Base-by-base conservation (phyloP, 257 asterid genomes). In the Coffea canephora region DNA sequence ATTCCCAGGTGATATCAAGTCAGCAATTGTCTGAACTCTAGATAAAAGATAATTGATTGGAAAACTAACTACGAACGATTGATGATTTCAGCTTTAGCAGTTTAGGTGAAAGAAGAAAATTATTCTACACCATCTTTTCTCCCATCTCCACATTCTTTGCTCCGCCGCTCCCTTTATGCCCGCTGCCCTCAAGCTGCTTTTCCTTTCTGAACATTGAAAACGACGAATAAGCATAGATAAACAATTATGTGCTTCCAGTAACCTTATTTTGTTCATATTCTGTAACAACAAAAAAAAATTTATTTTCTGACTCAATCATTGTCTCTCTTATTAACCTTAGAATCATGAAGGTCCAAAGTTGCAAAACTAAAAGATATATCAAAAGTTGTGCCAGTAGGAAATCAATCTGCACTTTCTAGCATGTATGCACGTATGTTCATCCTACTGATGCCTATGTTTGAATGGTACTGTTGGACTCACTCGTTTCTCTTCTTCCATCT, bases 401-500 rank as follows among this genome's bases (percentile, higher is more conserved):
- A 4, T 41, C 21, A 55, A 54, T 34, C 36, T 43, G 13, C 2
- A 6, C 16, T 77, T 34, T 49, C 12, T 18, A 31, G 39, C 13
- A 41, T 14, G 27, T 18, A 41, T 13, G 39, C 13, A 41, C 15
- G 27, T 18, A 41, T 13, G 2, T 49, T 64, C n/a, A 78, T 69
- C 43, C 65, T 31, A 69, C 25, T 31, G 69, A 12, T 12, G 55
- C 10, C 21, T 27, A 36, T 39, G 31, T n/a, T 78, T 13, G 3
- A 71, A 71, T 25, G 61, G 67, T 5, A 64, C 15, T 39, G 41
- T 13, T 69, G n/a, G 57, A 72, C 97, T 90, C 84, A 94, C 99
- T 83, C 93, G 93, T 88, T 96, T 96, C 89, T 96, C 99, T 89
- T 96, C 99, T 88, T 96, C 99, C 31, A 96, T 84, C 91, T 86